These are phyloP conservation scores for Casuarina equisetifolia DNA, from an alignment of 306 rosid genomes.

Conservation along the genomic window DNA sequence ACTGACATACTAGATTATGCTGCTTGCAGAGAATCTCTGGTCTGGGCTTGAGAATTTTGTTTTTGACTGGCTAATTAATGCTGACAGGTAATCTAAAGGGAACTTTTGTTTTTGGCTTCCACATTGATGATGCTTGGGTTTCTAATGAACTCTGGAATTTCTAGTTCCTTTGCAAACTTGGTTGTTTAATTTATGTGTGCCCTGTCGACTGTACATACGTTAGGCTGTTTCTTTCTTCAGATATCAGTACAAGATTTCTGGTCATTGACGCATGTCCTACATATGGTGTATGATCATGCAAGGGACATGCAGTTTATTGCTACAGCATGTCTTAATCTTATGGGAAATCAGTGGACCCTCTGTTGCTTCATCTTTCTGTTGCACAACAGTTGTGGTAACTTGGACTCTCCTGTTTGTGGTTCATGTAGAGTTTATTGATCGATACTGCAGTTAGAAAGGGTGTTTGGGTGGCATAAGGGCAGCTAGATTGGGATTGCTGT, in stretches of 20 bases:
- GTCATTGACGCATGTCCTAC: not conserved
- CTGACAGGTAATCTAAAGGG: conserved; percentile 67
- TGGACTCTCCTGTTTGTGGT: not conserved
- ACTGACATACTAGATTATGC: not conserved
- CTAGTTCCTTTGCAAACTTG: not conserved
- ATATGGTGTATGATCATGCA: not conserved
- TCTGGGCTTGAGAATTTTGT: conserved; percentile 99
- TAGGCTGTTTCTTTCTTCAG: not conserved
- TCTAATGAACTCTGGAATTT: conserved; percentile 16
- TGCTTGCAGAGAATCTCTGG: conserved; percentile 91
- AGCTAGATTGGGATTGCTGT: not conserved
- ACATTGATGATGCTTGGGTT: not conserved
- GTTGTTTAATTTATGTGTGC: not conserved
- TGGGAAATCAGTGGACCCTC: not conserved
- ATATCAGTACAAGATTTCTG: not conserved
- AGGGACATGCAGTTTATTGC: not conserved
- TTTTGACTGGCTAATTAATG: conserved; percentile 97
- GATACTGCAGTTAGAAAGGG: not conserved
- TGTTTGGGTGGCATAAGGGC: not conserved
- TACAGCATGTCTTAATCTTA: not conserved
- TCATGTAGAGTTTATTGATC: not conserved
- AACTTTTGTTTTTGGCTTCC: not conserved
- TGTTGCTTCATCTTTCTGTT: not conserved
- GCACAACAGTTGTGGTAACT: not conserved
- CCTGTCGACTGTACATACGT: not conserved